Conservation (phyloP, 208 protist species). For the Crithidia mellificae region DNA sequence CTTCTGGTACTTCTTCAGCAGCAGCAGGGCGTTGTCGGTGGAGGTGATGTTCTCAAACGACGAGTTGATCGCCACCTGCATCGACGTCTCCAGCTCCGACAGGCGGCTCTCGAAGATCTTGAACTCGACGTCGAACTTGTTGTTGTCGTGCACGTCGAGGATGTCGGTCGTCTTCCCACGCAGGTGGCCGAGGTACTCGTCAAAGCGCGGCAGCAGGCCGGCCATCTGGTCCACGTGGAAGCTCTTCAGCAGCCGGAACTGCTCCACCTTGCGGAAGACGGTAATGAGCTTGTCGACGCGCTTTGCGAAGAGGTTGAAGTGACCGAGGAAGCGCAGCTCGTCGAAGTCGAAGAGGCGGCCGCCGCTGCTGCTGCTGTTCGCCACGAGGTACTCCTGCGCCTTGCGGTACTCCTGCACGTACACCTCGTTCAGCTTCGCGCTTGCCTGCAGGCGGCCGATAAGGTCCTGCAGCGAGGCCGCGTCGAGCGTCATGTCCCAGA, state of each 20-base stretch:
- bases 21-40: slow-evolving; percentile 91
- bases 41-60: slow-evolving; percentile 96
- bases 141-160: slow-evolving; percentile 94
- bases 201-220: slow-evolving; percentile 89
- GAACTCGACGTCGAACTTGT: slow-evolving; percentile 96
- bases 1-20: slow-evolving; percentile 94
- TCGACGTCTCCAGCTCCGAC: slow-evolving; percentile 93
- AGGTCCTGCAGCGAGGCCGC: slow-evolving; percentile 74
- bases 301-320: slow-evolving; percentile 97
- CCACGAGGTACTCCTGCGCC: slow-evolving; percentile 85
- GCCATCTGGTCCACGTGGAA: slow-evolving; percentile 96
- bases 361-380: slow-evolving; percentile 51
- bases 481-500: slow-evolving; percentile 93
- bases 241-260: slow-evolving; percentile 94
- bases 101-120: slow-evolving; percentile 95
- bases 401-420: slow-evolving; percentile 94
- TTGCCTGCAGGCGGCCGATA: slow-evolving; percentile 81
- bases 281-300: slow-evolving; percentile 96
- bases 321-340: slow-evolving; percentile 95
- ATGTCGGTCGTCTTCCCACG: slow-evolving; percentile 94
- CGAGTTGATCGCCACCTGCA: slow-evolving; percentile 95
- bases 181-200: slow-evolving; percentile 92
- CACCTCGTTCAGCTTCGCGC: slow-evolving; percentile 90
- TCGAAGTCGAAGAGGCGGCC: slow-evolving; percentile 92
- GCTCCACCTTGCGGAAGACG: slow-evolving; percentile 95